Base-by-base conservation (phyloP, 805 yeast species). In the Yarrowia sp. region DNA sequence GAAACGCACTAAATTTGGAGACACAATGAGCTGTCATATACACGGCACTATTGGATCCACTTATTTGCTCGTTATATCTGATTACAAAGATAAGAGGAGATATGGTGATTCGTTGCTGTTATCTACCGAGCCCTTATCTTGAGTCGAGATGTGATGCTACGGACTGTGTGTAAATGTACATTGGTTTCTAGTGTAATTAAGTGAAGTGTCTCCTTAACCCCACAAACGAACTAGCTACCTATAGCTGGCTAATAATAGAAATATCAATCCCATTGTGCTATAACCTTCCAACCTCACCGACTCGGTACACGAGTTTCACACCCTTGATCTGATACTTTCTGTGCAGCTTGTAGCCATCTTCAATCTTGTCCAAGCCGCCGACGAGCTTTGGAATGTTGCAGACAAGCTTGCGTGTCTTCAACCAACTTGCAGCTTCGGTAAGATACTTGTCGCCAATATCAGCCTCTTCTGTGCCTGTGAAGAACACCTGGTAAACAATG, bases 401-500 rank as follows among this genome's bases (percentile, higher is more conserved):
- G 2, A 51, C 59, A 6, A 51, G 25, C 5, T 33, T 25, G 3
- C 21, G 14, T 4, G 19, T 51, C 42, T 33, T 35, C n/a, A 51
- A n/a, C 41, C 32, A 36, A 12, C 18, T 21, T 7, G 13, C 14
- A 1, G 59, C 41, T 14, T 51, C 44, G 9, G 3, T 18, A 7
- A 32, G 16, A 24, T 33, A 51, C 33, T 24, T 24, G 12, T 22
- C 25, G 6, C 44, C 59, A 4, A 51, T 7, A 0, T 35, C 24
- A 7, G 59, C 42, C 33, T 51, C 44, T 12, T 51, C 59, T 7
- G 42, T 21, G 6, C 18, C 42, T 7, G 27, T 6, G 25, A 47
- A 31, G 24, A 51, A 51, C 33, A 51, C 44, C 16, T 51, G 44
- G 18, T 51, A 51, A 14, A 51, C 59, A 16, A 51, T 51, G 2